Base-by-base conservation (phyloP, 2,329 filamentous ascomycete species). In the Magnaporthiopsis incrustans region DNA sequence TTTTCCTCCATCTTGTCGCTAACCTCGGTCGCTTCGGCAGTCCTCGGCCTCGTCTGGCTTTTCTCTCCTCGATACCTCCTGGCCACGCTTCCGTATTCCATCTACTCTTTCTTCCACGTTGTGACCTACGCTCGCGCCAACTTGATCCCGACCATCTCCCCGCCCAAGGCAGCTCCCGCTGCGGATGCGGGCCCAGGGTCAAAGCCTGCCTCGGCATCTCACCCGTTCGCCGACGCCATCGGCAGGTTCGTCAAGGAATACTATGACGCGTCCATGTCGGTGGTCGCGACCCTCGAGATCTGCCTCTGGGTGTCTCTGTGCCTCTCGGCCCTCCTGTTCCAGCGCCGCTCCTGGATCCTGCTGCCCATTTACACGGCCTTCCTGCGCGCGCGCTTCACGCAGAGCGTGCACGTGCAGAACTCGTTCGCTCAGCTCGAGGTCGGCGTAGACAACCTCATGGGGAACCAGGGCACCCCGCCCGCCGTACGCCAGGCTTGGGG, bases 31-130 rank as follows among this genome's bases (percentile, higher is more conserved):
- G 50, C 32, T 2, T 7, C 66, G 70, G 63, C 73, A 96, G 93
- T 86, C 71, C 93, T 98, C 90, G 92, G 93, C 64, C 83, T 98
- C 67, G 86, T 98, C 72, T 99, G 95, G 95, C 90, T 99, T 71
- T 89, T 94, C 78, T 88, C 89, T 67, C 90, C 91, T 70, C 93
- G 97, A 80, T 89, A 96, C 72, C 88, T 92, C 53, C 84, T 97
- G 71, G 95, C 95, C 64, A 85, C 99, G 72, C 86, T 97, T 64
- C 95, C 95, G 33, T 99, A 97, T 81, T 89, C 88, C 71, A 91
- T 99, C 77, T 99, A 98, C 85, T 98, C 94, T 65, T 79, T 98
- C 77, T 99, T 99, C 88, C 95, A 99, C 80, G 92, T 98, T 70
- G 91, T 93, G 67, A 98, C 95, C 69, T 99, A 99, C 80, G 91